phyloP scores from a whole-genome alignment of 2,329 filamentous ascomycete species.

The Aspergillus novofumigatus region DNA sequence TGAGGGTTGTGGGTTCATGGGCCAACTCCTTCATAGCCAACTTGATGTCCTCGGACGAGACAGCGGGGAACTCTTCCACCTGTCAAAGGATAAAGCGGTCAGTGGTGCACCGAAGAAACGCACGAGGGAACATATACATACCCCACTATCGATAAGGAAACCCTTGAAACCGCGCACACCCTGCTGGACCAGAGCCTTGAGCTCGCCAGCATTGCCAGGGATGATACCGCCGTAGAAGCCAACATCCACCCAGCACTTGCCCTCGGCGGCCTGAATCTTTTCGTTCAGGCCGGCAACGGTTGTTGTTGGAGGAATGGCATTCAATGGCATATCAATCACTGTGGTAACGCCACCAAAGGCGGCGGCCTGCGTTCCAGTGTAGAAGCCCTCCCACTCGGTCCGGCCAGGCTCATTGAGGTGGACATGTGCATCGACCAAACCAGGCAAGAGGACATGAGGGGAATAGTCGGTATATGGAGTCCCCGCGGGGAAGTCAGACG shows the following conservation, averaged over 20 bases:
- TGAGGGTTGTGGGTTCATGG: slow-evolving; percentile 79
- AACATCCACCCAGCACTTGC: slow-evolving; percentile 97
- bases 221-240: slow-evolving; percentile 95
- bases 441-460: slow-evolving; percentile 78
- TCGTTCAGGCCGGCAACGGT: slow-evolving; percentile 76
- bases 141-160: slow-evolving; percentile 93
- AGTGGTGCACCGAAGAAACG: not conserved
- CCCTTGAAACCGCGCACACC: slow-evolving; percentile 96
- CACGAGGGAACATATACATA: slow-evolving; percentile 47
- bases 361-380: slow-evolving; percentile 87
- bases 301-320: slow-evolving; percentile 93
- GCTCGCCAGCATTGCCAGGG: slow-evolving; percentile 76
- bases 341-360: slow-evolving; percentile 96
- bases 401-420: slow-evolving; percentile 95
- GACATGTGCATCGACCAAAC: slow-evolving; percentile 93
- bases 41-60: slow-evolving; percentile 73
- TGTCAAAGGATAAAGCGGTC: slow-evolving; percentile 33
- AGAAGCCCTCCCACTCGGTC: slow-evolving; percentile 98
- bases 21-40: slow-evolving; percentile 77
- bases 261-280: slow-evolving; percentile 78
- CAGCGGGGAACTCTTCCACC: slow-evolving; percentile 93
- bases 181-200: slow-evolving; percentile 74
- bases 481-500: slow-evolving; percentile 66
- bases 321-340: slow-evolving; percentile 95
- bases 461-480: slow-evolving; percentile 79